Conservation (phyloP, 371 early-diverging fungal species). For the Mortierella sp. region DNA sequence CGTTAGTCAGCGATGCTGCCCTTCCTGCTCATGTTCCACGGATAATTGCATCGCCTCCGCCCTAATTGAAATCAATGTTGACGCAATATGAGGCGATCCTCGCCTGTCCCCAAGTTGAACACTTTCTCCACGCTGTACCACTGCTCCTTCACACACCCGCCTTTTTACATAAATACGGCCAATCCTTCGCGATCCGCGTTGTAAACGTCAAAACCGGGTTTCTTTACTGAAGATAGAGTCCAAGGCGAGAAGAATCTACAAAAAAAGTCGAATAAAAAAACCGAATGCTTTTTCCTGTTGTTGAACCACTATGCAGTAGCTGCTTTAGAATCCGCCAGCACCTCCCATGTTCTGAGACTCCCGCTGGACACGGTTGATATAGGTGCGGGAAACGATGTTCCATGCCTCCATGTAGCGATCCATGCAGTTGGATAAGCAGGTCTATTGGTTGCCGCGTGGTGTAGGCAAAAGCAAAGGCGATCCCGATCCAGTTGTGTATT, state of each 20-base stretch:
- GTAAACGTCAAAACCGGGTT: background rate
- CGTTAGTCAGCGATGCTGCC: background rate
- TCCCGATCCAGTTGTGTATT: background rate
- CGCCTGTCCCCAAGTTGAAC: too few species aligned
- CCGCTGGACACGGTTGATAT: slow-evolving; percentile 78
- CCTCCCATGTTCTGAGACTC: slow-evolving; percentile 66
- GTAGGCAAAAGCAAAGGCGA: background rate
- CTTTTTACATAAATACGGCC: background rate
- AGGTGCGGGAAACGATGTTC: slow-evolving; percentile 87
- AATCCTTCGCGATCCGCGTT: background rate
- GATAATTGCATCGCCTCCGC: background rate
- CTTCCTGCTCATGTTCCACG: background rate
- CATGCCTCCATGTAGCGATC: slow-evolving; percentile 92
- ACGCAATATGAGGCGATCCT: background rate
- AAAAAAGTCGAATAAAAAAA: background rate
- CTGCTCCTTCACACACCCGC: background rate
- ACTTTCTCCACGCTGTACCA: too few species aligned
- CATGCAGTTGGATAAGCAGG: slow-evolving; percentile 86
- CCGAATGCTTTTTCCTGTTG: background rate
- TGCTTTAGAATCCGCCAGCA: slow-evolving; percentile 46
- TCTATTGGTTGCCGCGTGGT: slow-evolving; percentile 42
- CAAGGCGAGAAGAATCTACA: background rate
- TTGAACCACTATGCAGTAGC: background rate
- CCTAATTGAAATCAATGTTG: background rate
- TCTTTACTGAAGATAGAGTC: background rate